Percentiles rank a stretch among this genome's conserved stretches.
phyloP scores from a whole-genome alignment of 805 yeast species.

The Pichia nanzhaoensis region DNA sequence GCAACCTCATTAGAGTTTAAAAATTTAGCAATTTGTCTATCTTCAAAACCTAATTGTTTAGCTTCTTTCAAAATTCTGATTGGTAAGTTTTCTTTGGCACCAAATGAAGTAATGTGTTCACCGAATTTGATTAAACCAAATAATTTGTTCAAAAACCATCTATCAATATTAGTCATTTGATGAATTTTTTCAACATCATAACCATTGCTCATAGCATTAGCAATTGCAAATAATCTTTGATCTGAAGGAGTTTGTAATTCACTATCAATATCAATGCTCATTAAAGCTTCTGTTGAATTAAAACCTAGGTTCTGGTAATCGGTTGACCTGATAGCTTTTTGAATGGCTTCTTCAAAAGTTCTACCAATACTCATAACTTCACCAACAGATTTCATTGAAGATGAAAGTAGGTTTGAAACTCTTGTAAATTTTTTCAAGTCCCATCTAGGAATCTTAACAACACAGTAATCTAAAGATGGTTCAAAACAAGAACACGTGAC shows the following conservation, averaged over 20 bases:
- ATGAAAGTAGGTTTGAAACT: constrained; percentile 79
- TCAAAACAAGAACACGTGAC: constrained; percentile 95
- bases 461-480: constrained; percentile 95
- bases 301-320: constrained; percentile 96
- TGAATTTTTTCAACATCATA: constrained; percentile 90
- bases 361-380: constrained; percentile 98
- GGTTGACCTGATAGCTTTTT: constrained; percentile 93
- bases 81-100: constrained; percentile 57
- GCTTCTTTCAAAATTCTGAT: constrained; percentile 65
- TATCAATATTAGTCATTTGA: constrained; percentile 86
- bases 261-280: constrained; percentile 86
- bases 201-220: constrained; percentile 85
- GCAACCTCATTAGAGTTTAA: constrained; percentile 88
- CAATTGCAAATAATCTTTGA: constrained; percentile 92
- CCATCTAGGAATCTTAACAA: constrained; percentile 98
- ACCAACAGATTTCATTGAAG: constrained; percentile 98
- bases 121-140: constrained; percentile 69
- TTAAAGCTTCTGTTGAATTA: constrained; percentile 72
- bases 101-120: constrained; percentile 49
- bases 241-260: constrained; percentile 97
- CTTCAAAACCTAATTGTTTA: constrained; percentile 94
- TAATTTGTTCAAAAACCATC: constrained; percentile 91
- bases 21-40: constrained; percentile 89
- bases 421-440: constrained; percentile 93
- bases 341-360: constrained; percentile 95